phyloP scores from a whole-genome alignment of 345 rosid genomes.

The Dipteronia sinensis region DNA sequence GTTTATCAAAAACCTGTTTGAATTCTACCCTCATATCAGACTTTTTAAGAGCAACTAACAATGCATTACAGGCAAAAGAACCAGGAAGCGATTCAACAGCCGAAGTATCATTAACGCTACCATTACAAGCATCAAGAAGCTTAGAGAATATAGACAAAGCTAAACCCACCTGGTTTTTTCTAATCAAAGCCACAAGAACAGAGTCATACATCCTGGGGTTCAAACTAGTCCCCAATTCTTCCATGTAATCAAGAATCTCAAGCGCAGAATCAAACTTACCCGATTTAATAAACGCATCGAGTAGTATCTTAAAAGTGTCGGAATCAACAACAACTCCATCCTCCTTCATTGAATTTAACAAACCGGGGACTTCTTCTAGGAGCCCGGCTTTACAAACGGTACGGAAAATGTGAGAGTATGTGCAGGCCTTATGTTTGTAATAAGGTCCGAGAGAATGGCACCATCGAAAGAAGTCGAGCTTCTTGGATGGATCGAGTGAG shows the following conservation, averaged over 20 bases:
- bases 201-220: constrained; percentile 58
- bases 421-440: constrained; percentile 60
- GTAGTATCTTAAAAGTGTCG: constrained; percentile 56
- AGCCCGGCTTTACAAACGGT: constrained; percentile 57
- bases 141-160: constrained; percentile 70
- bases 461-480: constrained; percentile 67
- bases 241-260: constrained; percentile 76
- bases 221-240: constrained; percentile 51
- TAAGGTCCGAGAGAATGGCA: constrained; percentile 51
- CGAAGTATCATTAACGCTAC: constrained; percentile 10
- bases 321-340: constrained; percentile 58
- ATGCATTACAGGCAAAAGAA: constrained; percentile 56
- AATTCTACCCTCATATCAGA: constrained; percentile 63
- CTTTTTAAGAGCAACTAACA: constrained; percentile 68
- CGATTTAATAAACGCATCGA: constrained; percentile 52
- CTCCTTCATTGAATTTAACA: constrained; percentile 65
- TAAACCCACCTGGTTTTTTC: constrained; percentile 57
- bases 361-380: constrained; percentile 59
- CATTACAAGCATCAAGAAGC: constrained; percentile 52
- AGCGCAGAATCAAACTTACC: constrained; percentile 71
- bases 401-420: constrained; percentile 68
- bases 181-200: constrained; percentile 63
- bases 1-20: constrained; percentile 42
- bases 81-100: constrained; percentile 48
- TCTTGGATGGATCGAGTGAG: constrained; percentile 58